Evolutionary conservation across 305 asterid species (phyloP), one percentile per base, ranked within the genome.

Genomic region (Fraxinus ornus): DNA sequence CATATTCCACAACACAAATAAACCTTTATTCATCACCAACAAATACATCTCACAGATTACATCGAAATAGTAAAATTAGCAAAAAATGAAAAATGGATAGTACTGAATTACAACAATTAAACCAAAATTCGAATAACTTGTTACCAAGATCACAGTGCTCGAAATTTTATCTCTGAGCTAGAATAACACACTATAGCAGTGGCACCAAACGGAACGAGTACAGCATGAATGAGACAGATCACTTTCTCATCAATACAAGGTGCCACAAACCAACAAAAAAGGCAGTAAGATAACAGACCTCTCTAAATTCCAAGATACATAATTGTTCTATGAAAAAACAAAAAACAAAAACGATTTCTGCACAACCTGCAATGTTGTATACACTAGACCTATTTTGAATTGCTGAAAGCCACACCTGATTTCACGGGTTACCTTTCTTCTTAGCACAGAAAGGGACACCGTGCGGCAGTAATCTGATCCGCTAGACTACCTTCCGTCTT

Each of bases 291-390:
- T 77, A 84, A 80, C 73, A 82, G 76, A 70, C 44, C 75, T 74
- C 77, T 30, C 57, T 79, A 66, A 62, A 47, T 8, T 44, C 75
- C 81, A 47, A 64, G 78, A 75, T 68, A 77, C 83, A 81, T 37
- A 22, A 22, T 57, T 17, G 87, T 80, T 81, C 77, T 62, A 83
- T 62, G 36, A 77, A 66, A 75, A 81, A 79, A 77, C 3, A n/a
- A n/a, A 24, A 24, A 79, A 52, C 70, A 87, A 73, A 71, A 81
- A 71, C 79, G 37, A 86, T 82, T 82, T 82, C 87, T 85, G 85
- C 91, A 88, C 91, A 88, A 80, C 88, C 85, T 81, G 85, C 76
- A 85, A 80, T 76, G 78, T 60, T 87, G 89, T 89, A 89, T 86
- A 88, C 86, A 86, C 78, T 62, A 81, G 80, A 77, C 85, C 86